Evolutionary conservation across 1,284 basidiomycete genomes (phyloP).

Genomic region (Ganoderma resinaceum): DNA sequence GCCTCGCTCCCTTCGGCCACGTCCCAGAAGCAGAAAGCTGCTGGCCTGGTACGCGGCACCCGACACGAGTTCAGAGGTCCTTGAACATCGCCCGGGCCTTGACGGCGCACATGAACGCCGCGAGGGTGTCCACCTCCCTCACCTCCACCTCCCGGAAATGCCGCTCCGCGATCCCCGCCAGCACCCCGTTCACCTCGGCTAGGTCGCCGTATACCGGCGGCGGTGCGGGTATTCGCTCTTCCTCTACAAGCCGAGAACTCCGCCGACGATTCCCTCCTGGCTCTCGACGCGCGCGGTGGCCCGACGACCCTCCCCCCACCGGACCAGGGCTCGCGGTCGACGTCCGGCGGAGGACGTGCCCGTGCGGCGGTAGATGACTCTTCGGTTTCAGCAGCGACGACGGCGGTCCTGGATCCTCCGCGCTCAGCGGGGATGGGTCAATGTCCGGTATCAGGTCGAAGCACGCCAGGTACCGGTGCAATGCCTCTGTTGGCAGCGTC

Average conservation of each 20-base stretch:
- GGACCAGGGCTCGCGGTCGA: constrained; percentile 39
- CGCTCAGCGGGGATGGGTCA: constrained; percentile 70
- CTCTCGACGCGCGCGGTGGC: constrained; percentile 73
- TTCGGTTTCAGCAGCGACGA: constrained; percentile 55
- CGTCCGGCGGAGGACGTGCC: constrained; percentile 46
- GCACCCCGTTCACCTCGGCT: constrained; percentile 65
- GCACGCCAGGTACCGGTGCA: constrained; percentile 74
- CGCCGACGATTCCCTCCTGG: constrained; percentile 62
- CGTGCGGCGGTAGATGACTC: constrained; percentile 35
- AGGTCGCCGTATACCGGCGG: constrained; percentile 70
- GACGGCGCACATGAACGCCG: constrained; percentile 78
- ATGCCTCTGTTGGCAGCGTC: constrained; percentile 61
- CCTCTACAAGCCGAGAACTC: constrained; percentile 73
- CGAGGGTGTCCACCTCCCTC: constrained; percentile 80
- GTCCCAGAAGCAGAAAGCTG: neutral
- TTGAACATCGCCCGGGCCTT: constrained; percentile 57
- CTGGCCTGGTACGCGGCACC: neutral
- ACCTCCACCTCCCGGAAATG: constrained; percentile 70
- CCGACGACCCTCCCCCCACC: constrained; percentile 57
- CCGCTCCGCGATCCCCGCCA: constrained; percentile 70
- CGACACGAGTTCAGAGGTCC: constrained; percentile 4
- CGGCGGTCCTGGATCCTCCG: constrained; percentile 73
- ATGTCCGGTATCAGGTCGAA: constrained; percentile 73
- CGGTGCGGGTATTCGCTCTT: constrained; percentile 50
- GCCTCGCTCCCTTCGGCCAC: constrained; percentile 7